phyloP scores from a whole-genome alignment of 2,329 filamentous ascomycete genomes.

The Alternaria conjuncta region DNA sequence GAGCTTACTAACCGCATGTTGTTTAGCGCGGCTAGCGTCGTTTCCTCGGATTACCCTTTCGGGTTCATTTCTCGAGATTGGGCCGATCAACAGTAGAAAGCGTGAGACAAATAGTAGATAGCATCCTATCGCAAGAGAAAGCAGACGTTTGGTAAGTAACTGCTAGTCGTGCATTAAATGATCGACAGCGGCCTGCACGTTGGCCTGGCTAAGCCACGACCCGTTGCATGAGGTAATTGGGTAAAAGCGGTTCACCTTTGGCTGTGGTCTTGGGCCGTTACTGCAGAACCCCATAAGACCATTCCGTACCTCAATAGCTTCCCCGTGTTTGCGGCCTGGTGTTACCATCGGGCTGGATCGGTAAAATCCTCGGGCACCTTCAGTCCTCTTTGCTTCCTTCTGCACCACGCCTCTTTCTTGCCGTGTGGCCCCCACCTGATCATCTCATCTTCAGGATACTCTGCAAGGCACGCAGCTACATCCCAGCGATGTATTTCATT shows the following conservation, averaged over 20 bases:
- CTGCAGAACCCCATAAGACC: neutral
- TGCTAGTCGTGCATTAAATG: neutral
- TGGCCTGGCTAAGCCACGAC: neutral
- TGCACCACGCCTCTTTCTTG: neutral
- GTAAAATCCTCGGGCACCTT: neutral
- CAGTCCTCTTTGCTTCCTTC: neutral
- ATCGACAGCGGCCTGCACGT: neutral
- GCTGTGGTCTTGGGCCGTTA: neutral
- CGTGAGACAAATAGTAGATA: neutral
- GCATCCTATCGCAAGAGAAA: neutral
- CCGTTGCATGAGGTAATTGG: rapidly evolving
- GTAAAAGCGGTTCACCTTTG: neutral
- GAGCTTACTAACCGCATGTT: neutral
- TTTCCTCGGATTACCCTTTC: neutral
- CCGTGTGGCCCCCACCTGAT: neutral
- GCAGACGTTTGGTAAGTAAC: neutral
- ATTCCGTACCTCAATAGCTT: neutral
- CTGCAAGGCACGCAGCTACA: neutral
- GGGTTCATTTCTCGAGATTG: neutral
- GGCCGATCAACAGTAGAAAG: neutral
- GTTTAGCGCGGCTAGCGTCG: neutral
- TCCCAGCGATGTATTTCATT: neutral
- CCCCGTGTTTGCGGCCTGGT: neutral
- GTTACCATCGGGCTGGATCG: rapidly evolving
- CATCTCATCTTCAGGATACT: neutral